These are phyloP conservation scores for Suillus lakei DNA, from an alignment of 768 basidiomycete species.

Conservation along the genomic window DNA sequence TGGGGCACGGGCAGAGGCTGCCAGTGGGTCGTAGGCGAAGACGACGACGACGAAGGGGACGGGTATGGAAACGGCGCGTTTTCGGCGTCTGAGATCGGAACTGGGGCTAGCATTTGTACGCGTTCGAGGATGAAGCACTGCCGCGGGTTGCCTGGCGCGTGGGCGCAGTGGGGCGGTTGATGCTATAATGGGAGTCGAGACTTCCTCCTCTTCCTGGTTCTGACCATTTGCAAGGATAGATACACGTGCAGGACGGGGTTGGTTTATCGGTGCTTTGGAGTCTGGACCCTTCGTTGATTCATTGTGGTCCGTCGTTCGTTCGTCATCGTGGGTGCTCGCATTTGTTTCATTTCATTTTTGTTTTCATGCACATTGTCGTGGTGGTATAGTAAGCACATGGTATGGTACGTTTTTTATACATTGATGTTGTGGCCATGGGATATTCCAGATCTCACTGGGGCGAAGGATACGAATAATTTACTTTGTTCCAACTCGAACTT, in stretches of 20 bases:
- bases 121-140: constrained; percentile 32
- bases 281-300: neutral
- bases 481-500: constrained; percentile 1
- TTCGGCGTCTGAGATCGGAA: constrained; percentile 22
- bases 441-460: neutral
- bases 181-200: neutral
- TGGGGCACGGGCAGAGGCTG: constrained; percentile 26
- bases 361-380: constrained; percentile 3
- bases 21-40: constrained; percentile 33
- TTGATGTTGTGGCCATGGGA: neutral
- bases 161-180: constrained; percentile 34
- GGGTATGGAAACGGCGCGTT: constrained; percentile 26
- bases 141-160: constrained; percentile 38
- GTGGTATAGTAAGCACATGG: no score
- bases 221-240: neutral
- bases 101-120: constrained; percentile 14
- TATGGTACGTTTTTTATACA: neutral
- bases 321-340: neutral
- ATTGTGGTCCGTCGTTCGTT: no score
- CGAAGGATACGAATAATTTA: neutral
- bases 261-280: neutral
- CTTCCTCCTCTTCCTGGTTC: neutral
- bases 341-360: no score
- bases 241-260: neutral
- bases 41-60: constrained; percentile 33